Percentiles rank a stretch among this genome's conserved stretches.
These are phyloP conservation scores for Trichoderma sp. DNA, from an alignment of 2,329 filamentous ascomycete genomes.

Conservation along the genomic window DNA sequence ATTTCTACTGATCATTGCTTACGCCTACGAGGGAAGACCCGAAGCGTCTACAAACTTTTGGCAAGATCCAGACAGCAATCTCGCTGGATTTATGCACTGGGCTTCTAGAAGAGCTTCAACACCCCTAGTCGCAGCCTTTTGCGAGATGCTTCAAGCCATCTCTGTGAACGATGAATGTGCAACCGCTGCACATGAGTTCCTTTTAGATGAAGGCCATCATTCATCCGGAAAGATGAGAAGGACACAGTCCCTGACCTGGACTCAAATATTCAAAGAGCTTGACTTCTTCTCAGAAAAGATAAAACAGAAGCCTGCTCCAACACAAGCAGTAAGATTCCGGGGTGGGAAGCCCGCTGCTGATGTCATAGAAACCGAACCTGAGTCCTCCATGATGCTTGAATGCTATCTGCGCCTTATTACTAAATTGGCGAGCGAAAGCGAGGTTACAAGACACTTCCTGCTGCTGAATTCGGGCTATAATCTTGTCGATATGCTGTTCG, in stretches of 20 bases:
- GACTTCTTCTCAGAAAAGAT: constrained; percentile 81
- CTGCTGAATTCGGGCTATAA: constrained; percentile 67
- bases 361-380: constrained; percentile 79
- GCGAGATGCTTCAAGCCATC: constrained; percentile 90
- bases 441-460: constrained; percentile 72
- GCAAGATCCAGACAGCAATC: constrained; percentile 87
- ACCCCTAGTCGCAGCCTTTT: constrained; percentile 94
- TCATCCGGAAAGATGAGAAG: constrained; percentile 78
- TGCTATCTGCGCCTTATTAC: constrained; percentile 88
- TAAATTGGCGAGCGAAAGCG: constrained; percentile 77
- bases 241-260: constrained; percentile 86
- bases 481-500: constrained; percentile 74
- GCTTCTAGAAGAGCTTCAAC: constrained; percentile 94
- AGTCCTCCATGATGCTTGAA: constrained; percentile 95
- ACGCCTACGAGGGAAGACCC: constrained; percentile 82
- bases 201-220: constrained; percentile 80
- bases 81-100: constrained; percentile 96
- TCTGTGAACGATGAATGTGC: constrained; percentile 83
- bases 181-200: constrained; percentile 81
- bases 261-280: constrained; percentile 88
- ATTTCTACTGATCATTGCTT: constrained; percentile 90
- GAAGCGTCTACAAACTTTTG: constrained; percentile 89
- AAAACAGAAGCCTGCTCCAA: constrained; percentile 66
- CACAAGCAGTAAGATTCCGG: constrained; percentile 51
- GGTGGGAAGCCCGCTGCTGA: constrained; percentile 65